Base-by-base conservation (phyloP, 352 stramenopile species). In the Phytophthora agathidicida region DNA sequence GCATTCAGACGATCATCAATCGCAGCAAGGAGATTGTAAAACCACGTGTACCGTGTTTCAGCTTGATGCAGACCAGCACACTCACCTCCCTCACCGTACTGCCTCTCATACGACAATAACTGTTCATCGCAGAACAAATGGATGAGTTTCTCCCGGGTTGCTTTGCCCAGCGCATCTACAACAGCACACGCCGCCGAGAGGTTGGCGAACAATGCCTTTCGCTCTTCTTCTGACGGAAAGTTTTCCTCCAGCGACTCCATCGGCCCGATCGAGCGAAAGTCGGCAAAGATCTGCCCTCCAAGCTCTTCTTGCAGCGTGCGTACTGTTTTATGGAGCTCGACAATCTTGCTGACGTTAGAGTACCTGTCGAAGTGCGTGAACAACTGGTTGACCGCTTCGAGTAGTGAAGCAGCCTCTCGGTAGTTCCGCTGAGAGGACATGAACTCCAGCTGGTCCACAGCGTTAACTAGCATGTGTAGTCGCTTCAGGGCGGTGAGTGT, bases 401-500 rank as follows among this genome's bases (percentile, higher is more conserved):
- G 83, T 7, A 99, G 84, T 62, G 98, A 97, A 1, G 96, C 92
- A n/a, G 96, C 95, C 49, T 98, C 91, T 19, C 86, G 80, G 72
- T 99, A 99, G 38, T 98, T 92, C 17, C 86, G 80, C 65, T 92
- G 80, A 8, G 81, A 92, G 9, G 83, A 73, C 63, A 88, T 86
- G 35, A 89, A 76, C 52, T 93, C 84, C 11, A 94, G 60, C 42
- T 99, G 94, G 57, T 98, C 93, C 3, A 99, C 94, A 1, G 96
- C 96, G 62, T 98, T 98, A 9, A 99, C 84, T 16, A 99, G 78
- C 97, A 99, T 99, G 72, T 99, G 96, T 31, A 99, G 75, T 14
- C 96, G 76, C 68, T 99, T 99, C 7, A 99, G 71, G 1, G 96
- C 93, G 9, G 93, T 98, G 36, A 99, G 96, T 10, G 93, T 98